These are phyloP conservation scores for Macadamia tetraphylla DNA, from an alignment of 164 flowering plant genomes.

Conservation along the genomic window DNA sequence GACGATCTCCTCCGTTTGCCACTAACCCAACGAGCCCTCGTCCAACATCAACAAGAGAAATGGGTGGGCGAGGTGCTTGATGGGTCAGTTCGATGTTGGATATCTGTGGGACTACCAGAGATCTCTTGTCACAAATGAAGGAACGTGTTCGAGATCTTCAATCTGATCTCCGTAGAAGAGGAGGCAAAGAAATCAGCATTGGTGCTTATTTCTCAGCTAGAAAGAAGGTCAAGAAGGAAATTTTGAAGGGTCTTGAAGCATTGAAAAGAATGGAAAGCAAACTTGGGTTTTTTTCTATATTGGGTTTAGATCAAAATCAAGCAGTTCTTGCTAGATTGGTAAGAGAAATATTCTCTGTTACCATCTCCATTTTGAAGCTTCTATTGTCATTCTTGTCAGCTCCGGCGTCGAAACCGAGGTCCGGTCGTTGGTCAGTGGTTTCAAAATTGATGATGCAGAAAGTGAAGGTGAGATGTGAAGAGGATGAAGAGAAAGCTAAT, in stretches of 20 bases:
- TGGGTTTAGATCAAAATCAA: background rate
- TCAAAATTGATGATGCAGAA: constrained; percentile 16
- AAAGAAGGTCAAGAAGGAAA: constrained; percentile 10
- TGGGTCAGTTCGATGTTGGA: no score
- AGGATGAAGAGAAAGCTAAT: no score
- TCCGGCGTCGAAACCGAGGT: constrained; percentile 4
- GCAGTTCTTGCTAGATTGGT: background rate
- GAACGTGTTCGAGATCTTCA: constrained; percentile 12
- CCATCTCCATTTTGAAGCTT: constrained; percentile 7
- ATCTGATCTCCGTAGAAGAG: constrained; percentile 8
- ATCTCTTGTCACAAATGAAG: background rate
- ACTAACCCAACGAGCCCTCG: background rate
- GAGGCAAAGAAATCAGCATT: background rate
- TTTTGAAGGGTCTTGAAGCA: constrained; percentile 8
- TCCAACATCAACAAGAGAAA: background rate
- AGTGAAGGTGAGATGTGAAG: no score
- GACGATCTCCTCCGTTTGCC: background rate
- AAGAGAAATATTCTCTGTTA: constrained; percentile 11
- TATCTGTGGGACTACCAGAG: no score
- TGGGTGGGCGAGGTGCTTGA: no score
- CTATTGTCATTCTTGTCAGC: constrained; percentile 12
- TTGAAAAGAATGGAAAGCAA: constrained; percentile 12
- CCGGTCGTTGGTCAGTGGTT: constrained; percentile 22
- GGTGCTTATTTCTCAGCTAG: background rate
- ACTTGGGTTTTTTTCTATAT: background rate